A percentile compares a stretch with the other conserved stretches of the same genome.
These are phyloP conservation scores for Funneliformis mosseae DNA, from an alignment of 192 early-diverging fungal genomes.

Conservation along the genomic window DNA sequence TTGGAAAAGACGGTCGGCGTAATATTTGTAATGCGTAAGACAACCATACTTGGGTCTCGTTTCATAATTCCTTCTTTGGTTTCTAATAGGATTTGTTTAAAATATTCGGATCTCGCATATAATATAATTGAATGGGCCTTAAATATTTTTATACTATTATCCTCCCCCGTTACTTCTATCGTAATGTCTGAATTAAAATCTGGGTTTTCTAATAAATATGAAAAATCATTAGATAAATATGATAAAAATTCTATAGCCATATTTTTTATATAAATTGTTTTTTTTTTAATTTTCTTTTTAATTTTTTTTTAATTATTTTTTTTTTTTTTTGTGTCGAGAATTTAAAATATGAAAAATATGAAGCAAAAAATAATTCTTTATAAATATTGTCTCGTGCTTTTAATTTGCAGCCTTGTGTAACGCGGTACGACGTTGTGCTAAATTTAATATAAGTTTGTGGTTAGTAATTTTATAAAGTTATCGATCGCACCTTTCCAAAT, in stretches of 20 bases:
- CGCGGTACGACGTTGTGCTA: no score
- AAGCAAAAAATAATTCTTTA: no score
- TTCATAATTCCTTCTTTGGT: neutral
- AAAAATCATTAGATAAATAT: neutral
- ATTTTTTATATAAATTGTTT: neutral
- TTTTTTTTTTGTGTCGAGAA: neutral
- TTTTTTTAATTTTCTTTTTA: neutral
- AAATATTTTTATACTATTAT: neutral
- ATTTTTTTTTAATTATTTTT: neutral
- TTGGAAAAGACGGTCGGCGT: neutral
- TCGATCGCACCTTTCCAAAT: no score
- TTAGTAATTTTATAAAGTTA: no score
- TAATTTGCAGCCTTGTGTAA: neutral
- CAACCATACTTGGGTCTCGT: neutral
- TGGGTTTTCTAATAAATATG: neutral
- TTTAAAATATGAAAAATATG: no score
- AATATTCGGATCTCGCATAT: neutral
- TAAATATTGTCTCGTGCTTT: neutral
- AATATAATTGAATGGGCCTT: neutral
- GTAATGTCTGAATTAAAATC: neutral
- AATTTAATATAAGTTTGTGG: no score
- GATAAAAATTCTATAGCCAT: neutral
- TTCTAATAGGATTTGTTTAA: neutral
- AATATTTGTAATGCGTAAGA: neutral
- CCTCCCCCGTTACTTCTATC: neutral